Percentiles rank a stretch among this genome's conserved stretches.
Evolutionary conservation across 2,329 filamentous ascomycete genomes (phyloP).

Genomic region (Akanthomyces uredinophilus): DNA sequence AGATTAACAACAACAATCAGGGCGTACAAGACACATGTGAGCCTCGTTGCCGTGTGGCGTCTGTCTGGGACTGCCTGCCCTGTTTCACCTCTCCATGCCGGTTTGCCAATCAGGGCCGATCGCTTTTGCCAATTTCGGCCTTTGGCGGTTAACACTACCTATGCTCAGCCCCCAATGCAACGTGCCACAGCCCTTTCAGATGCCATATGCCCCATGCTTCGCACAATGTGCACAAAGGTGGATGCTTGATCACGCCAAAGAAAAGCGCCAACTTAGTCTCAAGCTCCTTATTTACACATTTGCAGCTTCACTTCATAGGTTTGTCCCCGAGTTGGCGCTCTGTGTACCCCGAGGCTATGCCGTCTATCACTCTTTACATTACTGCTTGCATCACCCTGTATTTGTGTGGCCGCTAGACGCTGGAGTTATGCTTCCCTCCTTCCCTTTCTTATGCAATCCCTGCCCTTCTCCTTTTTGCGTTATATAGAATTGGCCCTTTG

Average conservation of each 20-base stretch:
- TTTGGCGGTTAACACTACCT: neutral
- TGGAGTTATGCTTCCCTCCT: neutral
- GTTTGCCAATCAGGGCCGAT: neutral
- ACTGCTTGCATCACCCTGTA: neutral
- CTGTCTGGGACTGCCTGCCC: too few relatives aligned
- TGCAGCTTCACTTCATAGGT: neutral
- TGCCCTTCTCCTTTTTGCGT: too few relatives aligned
- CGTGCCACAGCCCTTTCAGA: neutral
- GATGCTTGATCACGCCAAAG: neutral
- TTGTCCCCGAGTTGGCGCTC: neutral
- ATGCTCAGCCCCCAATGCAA: neutral
- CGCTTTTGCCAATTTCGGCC: neutral
- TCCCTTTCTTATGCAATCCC: neutral
- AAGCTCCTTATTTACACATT: neutral
- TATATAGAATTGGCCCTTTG: too few relatives aligned
- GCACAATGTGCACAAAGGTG: neutral
- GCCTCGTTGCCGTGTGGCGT: neutral
- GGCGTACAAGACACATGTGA: too few relatives aligned
- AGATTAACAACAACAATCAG: too few relatives aligned
- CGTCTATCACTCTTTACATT: neutral
- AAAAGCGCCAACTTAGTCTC: neutral
- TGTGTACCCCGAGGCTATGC: neutral
- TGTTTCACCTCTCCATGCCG: neutral
- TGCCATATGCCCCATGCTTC: neutral
- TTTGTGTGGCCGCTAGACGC: neutral